Evolutionary conservation across 768 basidiomycete genomes (phyloP).

Genomic region (Exsudoporus frostii): DNA sequence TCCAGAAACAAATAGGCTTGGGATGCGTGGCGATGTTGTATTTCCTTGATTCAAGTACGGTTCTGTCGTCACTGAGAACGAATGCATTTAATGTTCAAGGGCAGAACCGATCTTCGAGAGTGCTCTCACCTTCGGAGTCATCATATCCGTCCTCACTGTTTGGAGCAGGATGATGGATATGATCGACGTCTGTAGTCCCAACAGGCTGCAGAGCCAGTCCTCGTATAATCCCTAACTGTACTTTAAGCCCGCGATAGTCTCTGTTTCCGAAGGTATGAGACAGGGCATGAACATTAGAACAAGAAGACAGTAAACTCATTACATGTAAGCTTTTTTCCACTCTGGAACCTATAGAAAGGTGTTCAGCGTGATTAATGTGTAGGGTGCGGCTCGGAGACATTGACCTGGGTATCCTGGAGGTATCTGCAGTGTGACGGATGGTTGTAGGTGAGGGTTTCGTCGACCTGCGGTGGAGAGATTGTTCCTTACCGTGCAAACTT

Average conservation of each 20-base stretch:
- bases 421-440: conserved; percentile 41
- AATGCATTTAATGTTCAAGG: neutral
- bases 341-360: conserved; percentile 54
- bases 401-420: conserved; percentile 65
- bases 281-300: neutral
- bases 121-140: neutral
- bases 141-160: neutral
- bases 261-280: conserved; percentile 33
- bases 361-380: neutral
- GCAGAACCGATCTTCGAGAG: neutral
- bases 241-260: conserved; percentile 76
- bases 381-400: neutral
- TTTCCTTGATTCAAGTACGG: neutral
- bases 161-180: neutral
- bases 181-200: neutral
- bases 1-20: neutral
- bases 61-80: neutral
- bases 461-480: neutral
- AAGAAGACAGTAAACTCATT: neutral
- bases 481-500: conserved; percentile 55
- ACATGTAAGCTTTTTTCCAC: conserved; percentile 38
- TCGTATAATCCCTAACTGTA: conserved; percentile 57
- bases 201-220: conserved; percentile 22
- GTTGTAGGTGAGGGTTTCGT: neutral
- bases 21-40: neutral